Evolutionary conservation across 164 flowering plant genomes (phyloP), one percentile per base, ranked within the genome.

Genomic region (Pachysandra terminalis): DNA sequence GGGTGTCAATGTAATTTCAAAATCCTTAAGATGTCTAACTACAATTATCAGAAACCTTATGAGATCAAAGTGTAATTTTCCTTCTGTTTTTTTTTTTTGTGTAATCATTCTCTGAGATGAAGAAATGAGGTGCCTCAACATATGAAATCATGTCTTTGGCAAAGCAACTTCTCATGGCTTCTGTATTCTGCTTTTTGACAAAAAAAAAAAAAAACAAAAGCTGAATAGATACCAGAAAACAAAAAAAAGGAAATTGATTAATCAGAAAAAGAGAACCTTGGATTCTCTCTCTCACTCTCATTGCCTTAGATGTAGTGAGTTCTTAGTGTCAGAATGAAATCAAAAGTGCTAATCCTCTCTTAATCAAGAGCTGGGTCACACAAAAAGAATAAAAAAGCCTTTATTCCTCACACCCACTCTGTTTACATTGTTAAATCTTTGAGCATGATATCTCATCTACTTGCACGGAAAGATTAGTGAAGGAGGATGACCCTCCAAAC

Each of bases 401-500:
- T 32, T 65, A 12, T 51, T n/a, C 48, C 28, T 23, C 22, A 23
- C 24, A 37, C 14, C 32, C 37, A 32, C 37, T 7, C 37, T 32
- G 37, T 32, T 32, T 32, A 32, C 7, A 32, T 68, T 52, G 17
- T n/a, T n/a, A n/a, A n/a, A 32, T 69, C 45, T 68, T 64, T 15
- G 69, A 53, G 51, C 4, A 45, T 45, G 51, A 45, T 3, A 45
- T 45, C 17, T 15, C 51, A 45, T 45, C 51, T 10, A 45, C 51
- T 45, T 45, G 17, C 16, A 15, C 17, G 10, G 51, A 64, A 22
- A 62, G 12, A 52, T 65, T 67, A 37, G 77, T 53, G 48, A 48
- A 19, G 73, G 75, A 55, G 61, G 66, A 35, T 68, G 80, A 74
- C 75, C 68, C 51, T 68, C 75, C 74, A 78, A 60, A 72, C 61